phyloP scores from a whole-genome alignment of 2,329 filamentous ascomycete species.

The Scedosporium minutisporum region DNA sequence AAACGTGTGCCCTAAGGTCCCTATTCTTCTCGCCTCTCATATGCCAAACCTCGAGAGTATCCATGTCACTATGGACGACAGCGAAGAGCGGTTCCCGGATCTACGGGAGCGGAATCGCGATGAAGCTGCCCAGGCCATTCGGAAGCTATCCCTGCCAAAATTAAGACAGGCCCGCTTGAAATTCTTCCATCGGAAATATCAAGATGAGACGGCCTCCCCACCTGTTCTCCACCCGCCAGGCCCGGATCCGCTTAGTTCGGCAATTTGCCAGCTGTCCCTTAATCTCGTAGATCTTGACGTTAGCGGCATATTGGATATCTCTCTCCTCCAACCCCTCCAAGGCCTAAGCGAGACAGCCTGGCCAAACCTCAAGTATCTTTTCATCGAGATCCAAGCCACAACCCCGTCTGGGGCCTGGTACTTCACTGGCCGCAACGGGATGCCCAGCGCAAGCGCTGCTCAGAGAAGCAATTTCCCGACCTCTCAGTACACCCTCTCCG shows the following conservation, averaged over 20 bases:
- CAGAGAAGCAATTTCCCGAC: background rate
- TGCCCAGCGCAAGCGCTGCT: background rate
- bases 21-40: background rate
- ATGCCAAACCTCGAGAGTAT: background rate
- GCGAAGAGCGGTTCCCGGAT: background rate
- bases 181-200: background rate
- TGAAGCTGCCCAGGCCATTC: background rate
- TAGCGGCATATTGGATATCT: background rate
- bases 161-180: background rate
- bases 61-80: background rate
- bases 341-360: background rate
- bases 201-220: background rate
- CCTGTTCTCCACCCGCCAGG: background rate
- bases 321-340: background rate
- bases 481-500: background rate
- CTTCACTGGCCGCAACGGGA: background rate
- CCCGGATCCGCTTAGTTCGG: background rate
- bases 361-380: background rate
- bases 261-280: background rate
- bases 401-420: background rate
- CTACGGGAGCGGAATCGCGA: background rate
- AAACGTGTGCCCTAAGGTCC: background rate
- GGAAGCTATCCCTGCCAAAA: background rate
- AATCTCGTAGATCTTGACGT: background rate
- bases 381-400: background rate